Percentiles rank a stretch among this genome's conserved stretches.
phyloP scores from a whole-genome alignment of 345 rosid genomes.

The Diplotaxis tenuifolia region DNA sequence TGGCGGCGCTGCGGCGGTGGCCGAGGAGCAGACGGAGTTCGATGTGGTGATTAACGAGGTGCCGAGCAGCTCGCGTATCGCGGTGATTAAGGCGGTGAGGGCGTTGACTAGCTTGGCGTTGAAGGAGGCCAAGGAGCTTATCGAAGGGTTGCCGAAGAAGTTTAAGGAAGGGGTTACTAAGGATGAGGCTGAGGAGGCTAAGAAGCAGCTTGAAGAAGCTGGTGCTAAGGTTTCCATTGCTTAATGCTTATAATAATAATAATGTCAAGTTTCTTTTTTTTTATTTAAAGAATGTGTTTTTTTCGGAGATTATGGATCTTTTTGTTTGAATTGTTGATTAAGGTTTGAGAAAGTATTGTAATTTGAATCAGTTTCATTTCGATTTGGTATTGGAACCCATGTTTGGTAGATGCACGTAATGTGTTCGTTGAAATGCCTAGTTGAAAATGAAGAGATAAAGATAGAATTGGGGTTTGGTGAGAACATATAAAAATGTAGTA shows the following conservation, averaged over 20 bases:
- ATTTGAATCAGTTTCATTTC: slow-evolving; percentile 6
- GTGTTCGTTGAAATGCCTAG: slow-evolving; percentile 26
- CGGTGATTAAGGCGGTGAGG: slow-evolving; percentile 71
- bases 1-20: neutral
- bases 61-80: slow-evolving; percentile 59
- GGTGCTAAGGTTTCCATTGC: slow-evolving; percentile 63
- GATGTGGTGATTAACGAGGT: slow-evolving; percentile 73
- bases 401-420: slow-evolving; percentile 14
- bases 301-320: neutral
- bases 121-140: slow-evolving; percentile 78
- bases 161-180: slow-evolving; percentile 65
- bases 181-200: slow-evolving; percentile 79
- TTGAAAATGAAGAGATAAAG: neutral
- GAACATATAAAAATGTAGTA: neutral
- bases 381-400: neutral
- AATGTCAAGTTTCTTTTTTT: too few relatives aligned
- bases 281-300: neutral
- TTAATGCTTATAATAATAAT: too few relatives aligned
- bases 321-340: slow-evolving; percentile 23
- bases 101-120: slow-evolving; percentile 64
- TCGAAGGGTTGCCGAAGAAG: slow-evolving; percentile 85
- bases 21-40: slow-evolving; percentile 30
- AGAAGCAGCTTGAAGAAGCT: slow-evolving; percentile 77
- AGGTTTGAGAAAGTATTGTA: slow-evolving; percentile 33
- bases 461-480: slow-evolving; percentile 43